phyloP scores from a whole-genome alignment of 1,284 basidiomycete genomes.

The Trichosporon sp. region DNA sequence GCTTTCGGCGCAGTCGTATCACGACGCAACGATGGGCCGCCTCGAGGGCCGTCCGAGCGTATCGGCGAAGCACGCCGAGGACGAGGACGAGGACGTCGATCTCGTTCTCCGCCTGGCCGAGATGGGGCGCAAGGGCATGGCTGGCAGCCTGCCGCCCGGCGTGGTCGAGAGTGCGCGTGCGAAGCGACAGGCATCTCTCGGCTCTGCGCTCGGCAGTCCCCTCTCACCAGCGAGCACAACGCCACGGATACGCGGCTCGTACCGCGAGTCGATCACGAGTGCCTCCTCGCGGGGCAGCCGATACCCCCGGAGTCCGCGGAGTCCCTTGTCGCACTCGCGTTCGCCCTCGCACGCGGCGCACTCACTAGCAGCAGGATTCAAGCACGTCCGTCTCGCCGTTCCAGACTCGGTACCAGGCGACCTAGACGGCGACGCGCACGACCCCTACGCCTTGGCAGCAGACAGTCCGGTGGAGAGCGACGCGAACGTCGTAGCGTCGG shows the following conservation, averaged over 20 bases:
- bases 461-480: neutral
- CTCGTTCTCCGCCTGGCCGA: slow-evolving; percentile 1
- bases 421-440: neutral
- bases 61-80: neutral
- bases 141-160: neutral
- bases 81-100: neutral
- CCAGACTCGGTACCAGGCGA: neutral
- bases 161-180: neutral
- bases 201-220: neutral
- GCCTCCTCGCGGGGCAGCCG: neutral
- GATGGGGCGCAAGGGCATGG: slow-evolving; percentile 1
- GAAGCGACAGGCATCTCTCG: neutral
- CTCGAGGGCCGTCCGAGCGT: neutral
- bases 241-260: neutral
- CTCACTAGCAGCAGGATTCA: neutral
- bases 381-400: neutral
- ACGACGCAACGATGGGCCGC: neutral
- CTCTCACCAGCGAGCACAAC: neutral
- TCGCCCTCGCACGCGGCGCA: neutral
- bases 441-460: neutral
- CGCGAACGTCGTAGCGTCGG: neutral
- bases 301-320: neutral
- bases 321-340: neutral
- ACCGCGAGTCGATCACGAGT: neutral
- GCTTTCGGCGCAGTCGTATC: neutral